phyloP scores from a whole-genome alignment of 352 stramenopile genomes.

The Globisporangium spiculum region DNA sequence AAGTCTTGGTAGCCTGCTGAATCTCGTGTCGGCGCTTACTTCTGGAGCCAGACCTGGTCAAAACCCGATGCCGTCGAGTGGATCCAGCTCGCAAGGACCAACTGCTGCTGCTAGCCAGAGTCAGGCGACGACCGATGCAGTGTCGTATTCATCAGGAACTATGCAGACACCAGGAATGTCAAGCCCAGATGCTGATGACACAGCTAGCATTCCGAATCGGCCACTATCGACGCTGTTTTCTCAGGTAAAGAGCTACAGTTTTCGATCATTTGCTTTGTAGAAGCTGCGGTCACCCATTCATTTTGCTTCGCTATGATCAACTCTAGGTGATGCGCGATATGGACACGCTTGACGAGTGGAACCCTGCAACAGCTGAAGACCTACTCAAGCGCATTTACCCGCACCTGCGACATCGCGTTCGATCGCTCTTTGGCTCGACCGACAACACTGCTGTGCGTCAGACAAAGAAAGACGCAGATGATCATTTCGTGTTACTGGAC shows the following conservation, averaged over 20 bases:
- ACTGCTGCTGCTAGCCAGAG: background rate
- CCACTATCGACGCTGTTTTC: conserved; percentile 14
- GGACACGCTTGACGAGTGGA: conserved; percentile 20
- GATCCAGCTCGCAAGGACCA: conserved; percentile 1
- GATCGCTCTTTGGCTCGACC: conserved; percentile 5
- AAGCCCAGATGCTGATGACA: background rate
- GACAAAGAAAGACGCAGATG: background rate
- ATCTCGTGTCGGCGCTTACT: conserved; percentile 14
- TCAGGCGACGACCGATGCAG: background rate
- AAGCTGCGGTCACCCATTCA: background rate
- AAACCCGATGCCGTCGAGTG: background rate
- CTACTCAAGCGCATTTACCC: conserved; percentile 17
- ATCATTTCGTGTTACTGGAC: background rate
- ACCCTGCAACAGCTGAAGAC: conserved; percentile 12
- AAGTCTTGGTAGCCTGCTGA: conserved; percentile 8
- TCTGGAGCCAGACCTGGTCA: background rate
- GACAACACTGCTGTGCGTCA: background rate
- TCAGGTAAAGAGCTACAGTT: background rate
- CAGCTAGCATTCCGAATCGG: background rate
- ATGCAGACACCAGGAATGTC: background rate
- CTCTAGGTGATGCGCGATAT: conserved; percentile 20
- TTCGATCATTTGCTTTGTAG: background rate
- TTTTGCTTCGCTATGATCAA: background rate
- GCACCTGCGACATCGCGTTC: conserved; percentile 16
- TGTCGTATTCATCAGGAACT: background rate